Conservation (phyloP, 768 basidiomycete species). For the Sporobolomyces phaffii region DNA sequence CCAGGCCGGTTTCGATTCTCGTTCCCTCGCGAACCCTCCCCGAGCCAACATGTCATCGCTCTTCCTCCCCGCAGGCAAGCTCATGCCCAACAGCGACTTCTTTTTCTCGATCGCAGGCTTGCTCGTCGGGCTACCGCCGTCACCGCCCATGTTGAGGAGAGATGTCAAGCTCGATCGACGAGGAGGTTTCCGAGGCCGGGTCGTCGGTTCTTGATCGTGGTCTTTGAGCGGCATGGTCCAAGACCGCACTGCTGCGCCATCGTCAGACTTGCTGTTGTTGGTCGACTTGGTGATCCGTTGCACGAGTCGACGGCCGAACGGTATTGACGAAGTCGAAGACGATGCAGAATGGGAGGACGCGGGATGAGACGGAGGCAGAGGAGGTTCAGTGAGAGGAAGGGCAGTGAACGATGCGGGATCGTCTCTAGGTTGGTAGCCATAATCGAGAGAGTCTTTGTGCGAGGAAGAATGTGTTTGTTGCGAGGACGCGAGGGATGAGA, state of each 20-base stretch:
- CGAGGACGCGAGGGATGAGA: constrained; percentile 11
- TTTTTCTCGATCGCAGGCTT: background rate
- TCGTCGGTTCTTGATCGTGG: background rate
- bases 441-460: background rate
- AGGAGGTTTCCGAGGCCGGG: background rate
- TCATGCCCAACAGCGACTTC: constrained; percentile 29
- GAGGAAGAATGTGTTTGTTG: background rate
- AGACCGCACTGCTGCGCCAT: background rate
- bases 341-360: background rate
- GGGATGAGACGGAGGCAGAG: background rate
- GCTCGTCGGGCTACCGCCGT: background rate
- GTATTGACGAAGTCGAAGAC: background rate
- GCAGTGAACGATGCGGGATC: background rate
- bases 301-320: constrained; percentile 30
- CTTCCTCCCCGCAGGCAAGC: constrained; percentile 12
- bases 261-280: background rate
- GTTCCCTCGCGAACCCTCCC: background rate
- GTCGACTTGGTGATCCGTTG: constrained; percentile 4
- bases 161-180: constrained; percentile 12
- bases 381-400: constrained; percentile 1
- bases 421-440: background rate
- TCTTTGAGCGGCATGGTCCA: constrained; percentile 26
- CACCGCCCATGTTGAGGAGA: constrained; percentile 14
- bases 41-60: constrained; percentile 26
- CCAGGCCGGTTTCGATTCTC: background rate